Percentiles rank a stretch among this genome's conserved stretches.
These are phyloP conservation scores for Rosellinia necatrix DNA, from an alignment of 2,329 filamentous ascomycete species.

Conservation along the genomic window DNA sequence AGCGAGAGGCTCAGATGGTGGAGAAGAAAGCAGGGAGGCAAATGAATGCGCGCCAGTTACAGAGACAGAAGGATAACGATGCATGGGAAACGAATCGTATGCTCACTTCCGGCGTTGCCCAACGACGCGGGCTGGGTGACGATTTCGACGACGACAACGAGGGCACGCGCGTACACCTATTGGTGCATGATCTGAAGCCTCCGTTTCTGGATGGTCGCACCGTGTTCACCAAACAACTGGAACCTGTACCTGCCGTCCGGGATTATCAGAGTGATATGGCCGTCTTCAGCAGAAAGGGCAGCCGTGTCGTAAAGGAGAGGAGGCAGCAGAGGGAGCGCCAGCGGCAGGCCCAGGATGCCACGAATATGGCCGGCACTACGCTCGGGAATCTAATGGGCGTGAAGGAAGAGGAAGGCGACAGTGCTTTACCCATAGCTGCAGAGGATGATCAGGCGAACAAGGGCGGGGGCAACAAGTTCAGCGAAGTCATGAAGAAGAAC, in stretches of 20 bases:
- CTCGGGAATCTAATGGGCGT: constrained; percentile 95
- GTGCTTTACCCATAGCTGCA: constrained; percentile 75
- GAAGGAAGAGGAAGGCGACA: constrained; percentile 91
- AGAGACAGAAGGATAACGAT: constrained; percentile 93
- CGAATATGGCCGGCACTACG: constrained; percentile 87
- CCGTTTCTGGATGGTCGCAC: constrained; percentile 94
- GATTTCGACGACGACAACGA: constrained; percentile 94
- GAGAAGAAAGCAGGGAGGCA: constrained; percentile 78
- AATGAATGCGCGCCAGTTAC: constrained; percentile 74
- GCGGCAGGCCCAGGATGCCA: constrained; percentile 92
- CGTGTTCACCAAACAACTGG: constrained; percentile 95
- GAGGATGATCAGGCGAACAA: constrained; percentile 71
- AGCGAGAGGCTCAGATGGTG: constrained; percentile 71
- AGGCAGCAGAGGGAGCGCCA: constrained; percentile 91
- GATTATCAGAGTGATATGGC: constrained; percentile 99
- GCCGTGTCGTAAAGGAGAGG: constrained; percentile 87
- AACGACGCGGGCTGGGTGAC: constrained; percentile 77
- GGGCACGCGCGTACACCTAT: constrained; percentile 81
- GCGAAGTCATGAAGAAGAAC: constrained; percentile 84
- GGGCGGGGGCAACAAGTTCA: constrained; percentile 77
- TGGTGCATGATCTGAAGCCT: constrained; percentile 91
- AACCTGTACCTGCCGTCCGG: constrained; percentile 89
- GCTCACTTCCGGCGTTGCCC: constrained; percentile 94
- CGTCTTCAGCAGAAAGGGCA: constrained; percentile 94
- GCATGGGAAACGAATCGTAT: constrained; percentile 99